These are phyloP conservation scores for Nissolia schottii DNA, from an alignment of 306 rosid species.

Conservation along the genomic window DNA sequence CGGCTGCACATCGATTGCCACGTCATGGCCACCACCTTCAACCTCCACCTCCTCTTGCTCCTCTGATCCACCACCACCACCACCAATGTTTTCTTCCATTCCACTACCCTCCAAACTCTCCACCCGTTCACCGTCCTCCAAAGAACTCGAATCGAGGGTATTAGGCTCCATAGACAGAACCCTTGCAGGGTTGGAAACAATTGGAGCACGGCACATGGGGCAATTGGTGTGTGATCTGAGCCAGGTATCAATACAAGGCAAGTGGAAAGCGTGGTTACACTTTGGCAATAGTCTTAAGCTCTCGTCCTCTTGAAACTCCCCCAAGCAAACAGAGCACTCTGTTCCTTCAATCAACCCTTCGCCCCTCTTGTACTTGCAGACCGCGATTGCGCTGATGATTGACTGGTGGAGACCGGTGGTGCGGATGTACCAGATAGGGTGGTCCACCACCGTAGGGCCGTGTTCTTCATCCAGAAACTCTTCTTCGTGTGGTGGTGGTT, in stretches of 20 bases:
- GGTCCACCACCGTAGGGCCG: conserved; percentile 50
- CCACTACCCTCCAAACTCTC: neutral
- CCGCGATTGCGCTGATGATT: conserved; percentile 54
- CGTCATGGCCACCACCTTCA: conserved; percentile 4
- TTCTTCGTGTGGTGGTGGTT: conserved; percentile 2
- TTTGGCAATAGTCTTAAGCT: conserved; percentile 65
- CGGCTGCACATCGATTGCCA: conserved; percentile 19
- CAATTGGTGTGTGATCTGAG: conserved; percentile 82
- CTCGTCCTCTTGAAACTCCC: conserved; percentile 76
- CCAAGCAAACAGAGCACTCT: conserved; percentile 78
- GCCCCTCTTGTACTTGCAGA: conserved; percentile 49
- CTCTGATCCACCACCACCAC: neutral
- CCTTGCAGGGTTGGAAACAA: conserved; percentile 20
- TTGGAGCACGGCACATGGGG: conserved; percentile 85
- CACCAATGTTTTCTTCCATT: too few species aligned
- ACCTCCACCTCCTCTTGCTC: neutral
- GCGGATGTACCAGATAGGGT: conserved; percentile 80
- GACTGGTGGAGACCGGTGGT: conserved; percentile 65
- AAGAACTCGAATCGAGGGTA: neutral
- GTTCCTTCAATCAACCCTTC: conserved; percentile 77
- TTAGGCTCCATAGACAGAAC: conserved; percentile 19
- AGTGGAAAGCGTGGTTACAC: conserved; percentile 87
- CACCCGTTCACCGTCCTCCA: conserved; percentile 18
- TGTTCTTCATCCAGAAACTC: conserved; percentile 47
- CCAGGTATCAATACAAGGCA: conserved; percentile 89